phyloP scores from a whole-genome alignment of 495 filamentous ascomycete species.

The Hyphodiscus hymeniophilus region DNA sequence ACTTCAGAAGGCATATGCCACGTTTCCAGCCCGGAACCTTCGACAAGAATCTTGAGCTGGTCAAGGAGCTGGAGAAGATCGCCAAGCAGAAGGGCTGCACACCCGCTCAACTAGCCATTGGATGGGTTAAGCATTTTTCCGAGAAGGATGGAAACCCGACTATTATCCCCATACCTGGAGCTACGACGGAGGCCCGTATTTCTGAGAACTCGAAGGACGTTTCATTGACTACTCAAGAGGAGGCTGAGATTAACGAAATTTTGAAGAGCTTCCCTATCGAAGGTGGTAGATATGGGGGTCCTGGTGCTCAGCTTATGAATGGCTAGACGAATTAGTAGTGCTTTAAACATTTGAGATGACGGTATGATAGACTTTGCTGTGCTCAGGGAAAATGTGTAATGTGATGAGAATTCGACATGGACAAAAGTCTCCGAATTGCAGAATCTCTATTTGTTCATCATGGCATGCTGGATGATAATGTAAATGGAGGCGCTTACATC shows the following conservation, averaged over 20 bases:
- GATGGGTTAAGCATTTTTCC: constrained; percentile 36
- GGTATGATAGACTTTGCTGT: neutral
- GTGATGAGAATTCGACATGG: constrained; percentile 20
- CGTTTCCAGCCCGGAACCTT: constrained; percentile 66
- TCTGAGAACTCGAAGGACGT: constrained; percentile 41
- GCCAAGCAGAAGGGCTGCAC: constrained; percentile 64
- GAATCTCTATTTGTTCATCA: constrained; percentile 46
- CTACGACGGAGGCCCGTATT: constrained; percentile 39
- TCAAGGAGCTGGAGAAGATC: constrained; percentile 54
- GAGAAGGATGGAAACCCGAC: constrained; percentile 49
- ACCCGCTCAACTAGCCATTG: constrained; percentile 68
- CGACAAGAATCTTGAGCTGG: constrained; percentile 63
- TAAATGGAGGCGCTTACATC: neutral
- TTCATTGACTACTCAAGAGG: constrained; percentile 37
- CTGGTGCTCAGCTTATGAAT: constrained; percentile 19
- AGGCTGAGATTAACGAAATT: constrained; percentile 40
- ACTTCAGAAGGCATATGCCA: constrained; percentile 45
- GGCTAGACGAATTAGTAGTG: constrained; percentile 5
- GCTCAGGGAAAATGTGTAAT: constrained; percentile 27
- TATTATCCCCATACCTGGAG: constrained; percentile 81
- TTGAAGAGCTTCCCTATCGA: constrained; percentile 33
- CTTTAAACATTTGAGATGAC: neutral
- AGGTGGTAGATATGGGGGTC: constrained; percentile 32
- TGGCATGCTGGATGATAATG: constrained; percentile 4
- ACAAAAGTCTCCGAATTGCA: constrained; percentile 40